These are phyloP conservation scores for Backusella parvicylindrica DNA, from an alignment of 192 early-diverging fungal species.

Conservation along the genomic window DNA sequence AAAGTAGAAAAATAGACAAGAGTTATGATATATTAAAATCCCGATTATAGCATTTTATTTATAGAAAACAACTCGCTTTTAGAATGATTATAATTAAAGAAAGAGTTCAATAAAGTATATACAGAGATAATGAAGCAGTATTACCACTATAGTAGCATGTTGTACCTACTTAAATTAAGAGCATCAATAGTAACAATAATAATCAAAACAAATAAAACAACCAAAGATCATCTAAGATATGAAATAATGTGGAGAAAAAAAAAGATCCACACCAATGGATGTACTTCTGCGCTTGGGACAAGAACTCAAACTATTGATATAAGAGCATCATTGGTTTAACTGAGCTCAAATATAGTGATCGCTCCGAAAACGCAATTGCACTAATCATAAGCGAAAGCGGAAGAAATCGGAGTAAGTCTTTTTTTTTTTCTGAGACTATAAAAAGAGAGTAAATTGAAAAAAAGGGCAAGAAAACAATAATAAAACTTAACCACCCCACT, in stretches of 20 bases:
- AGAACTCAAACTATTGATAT: neutral
- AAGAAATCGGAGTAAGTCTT: neutral
- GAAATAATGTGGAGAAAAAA: neutral
- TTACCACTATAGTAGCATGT: neutral
- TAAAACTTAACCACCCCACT: neutral
- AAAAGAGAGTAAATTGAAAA: neutral
- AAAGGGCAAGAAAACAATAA: neutral
- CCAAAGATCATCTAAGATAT: neutral
- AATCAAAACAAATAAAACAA: neutral
- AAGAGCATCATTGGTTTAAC: neutral
- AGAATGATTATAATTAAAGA: neutral
- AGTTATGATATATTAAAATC: neutral
- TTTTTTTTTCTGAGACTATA: neutral
- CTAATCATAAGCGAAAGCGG: neutral
- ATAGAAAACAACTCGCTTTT: neutral
- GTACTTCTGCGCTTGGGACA: neutral
- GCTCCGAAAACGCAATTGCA: neutral
- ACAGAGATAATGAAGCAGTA: neutral
- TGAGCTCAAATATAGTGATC: slow-evolving; percentile 1
- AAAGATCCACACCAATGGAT: neutral
- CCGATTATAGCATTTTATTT: neutral
- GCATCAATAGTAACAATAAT: neutral
- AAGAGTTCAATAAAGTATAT: neutral
- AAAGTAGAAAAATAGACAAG: neutral
- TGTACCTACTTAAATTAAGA: neutral